Evolutionary conservation across 2,329 filamentous ascomycete genomes (phyloP), one percentile per base, ranked within the genome.

Genomic region (Zasmidium citrigriseum): DNA sequence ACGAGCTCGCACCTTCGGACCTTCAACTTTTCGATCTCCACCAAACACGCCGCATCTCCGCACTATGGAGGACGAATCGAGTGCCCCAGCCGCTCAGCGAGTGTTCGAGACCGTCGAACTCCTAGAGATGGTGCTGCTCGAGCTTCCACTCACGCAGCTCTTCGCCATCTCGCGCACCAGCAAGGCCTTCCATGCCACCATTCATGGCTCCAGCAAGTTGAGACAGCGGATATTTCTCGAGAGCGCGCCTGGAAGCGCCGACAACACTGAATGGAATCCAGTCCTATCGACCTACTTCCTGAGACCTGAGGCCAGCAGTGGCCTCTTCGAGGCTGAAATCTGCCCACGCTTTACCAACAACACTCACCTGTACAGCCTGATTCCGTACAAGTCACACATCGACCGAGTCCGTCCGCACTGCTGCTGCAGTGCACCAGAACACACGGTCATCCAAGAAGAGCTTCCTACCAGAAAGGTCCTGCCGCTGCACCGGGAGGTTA

Each of bases 71-170:
- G 24, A 3, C n/a, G 47, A 14, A 21, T 10, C 22, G 16, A 14
- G 4, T 10, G 24, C 16, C 12, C 44, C 44, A 46, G 47, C 47
- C 22, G 47, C 21, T 12, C 4, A 10, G 9, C 21, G 22, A 9
- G 57, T 59, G 38, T 48, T 59, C 27, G 41, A 23, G 14, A 59
- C 52, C 41, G 47, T 25, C n/a, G 57, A 59, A 27, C 57, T 59
- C 23, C 22, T 52, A 4, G 52, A 55, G 27, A 44, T 29, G 21
- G 55, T 59, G 24, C 29, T 59, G 2, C 46, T 51, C 21, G 24
- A 27, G 21, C 16, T 29, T 9, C 52, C 29, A 22, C 29, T 49
- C 18, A 18, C 27, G 18, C n/a, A 24, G 1, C 23, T 52, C 14
- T 34, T 57, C 38, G 18, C 34, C 14, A n/a, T 29, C 7, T 47